A percentile compares a stretch with the other conserved stretches of the same genome.
Evolutionary conservation across 2,329 filamentous ascomycete genomes (phyloP).

Genomic region (Sporothrix variecibatus): DNA sequence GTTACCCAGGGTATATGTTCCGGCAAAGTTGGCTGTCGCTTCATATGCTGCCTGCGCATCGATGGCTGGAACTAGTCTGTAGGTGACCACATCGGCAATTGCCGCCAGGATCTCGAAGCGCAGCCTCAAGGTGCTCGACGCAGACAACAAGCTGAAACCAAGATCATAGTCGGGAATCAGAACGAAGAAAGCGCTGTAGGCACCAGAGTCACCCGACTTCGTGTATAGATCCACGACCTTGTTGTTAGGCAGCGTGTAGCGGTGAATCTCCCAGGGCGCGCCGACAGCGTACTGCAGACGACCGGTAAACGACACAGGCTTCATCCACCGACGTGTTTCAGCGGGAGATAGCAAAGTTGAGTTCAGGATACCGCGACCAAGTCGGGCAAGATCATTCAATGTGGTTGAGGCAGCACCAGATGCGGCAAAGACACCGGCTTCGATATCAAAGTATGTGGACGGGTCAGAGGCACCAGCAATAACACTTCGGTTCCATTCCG

Average conservation of each 20-base stretch:
- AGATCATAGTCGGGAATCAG: conserved; percentile 52
- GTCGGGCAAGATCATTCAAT: conserved; percentile 43
- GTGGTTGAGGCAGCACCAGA: conserved; percentile 24
- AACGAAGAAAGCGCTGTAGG: conserved; percentile 44
- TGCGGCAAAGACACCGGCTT: background rate
- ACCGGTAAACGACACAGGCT: conserved; percentile 44
- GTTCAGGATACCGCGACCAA: conserved; percentile 46
- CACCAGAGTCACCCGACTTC: conserved; percentile 48
- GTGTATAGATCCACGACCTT: conserved; percentile 50
- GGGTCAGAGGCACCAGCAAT: background rate
- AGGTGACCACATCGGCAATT: conserved; percentile 38
- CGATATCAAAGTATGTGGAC: conserved; percentile 16
- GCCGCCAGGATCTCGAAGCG: conserved; percentile 18
- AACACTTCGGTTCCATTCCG: background rate
- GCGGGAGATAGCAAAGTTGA: conserved; percentile 44
- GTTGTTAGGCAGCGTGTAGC: conserved; percentile 41
- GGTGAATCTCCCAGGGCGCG: conserved; percentile 51
- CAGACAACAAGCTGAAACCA: conserved; percentile 44
- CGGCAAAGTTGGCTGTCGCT: conserved; percentile 37
- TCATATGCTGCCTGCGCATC: conserved; percentile 46
- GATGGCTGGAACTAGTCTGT: conserved; percentile 44
- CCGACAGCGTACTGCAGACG: conserved; percentile 44
- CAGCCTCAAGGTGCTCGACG: conserved; percentile 25
- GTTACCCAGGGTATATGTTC: conserved; percentile 43
- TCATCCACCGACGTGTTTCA: conserved; percentile 49